Evolutionary conservation across 495 filamentous ascomycete species (phyloP), one percentile per base, ranked within the genome.

Genomic region (Hyaloscypha bicolor): DNA sequence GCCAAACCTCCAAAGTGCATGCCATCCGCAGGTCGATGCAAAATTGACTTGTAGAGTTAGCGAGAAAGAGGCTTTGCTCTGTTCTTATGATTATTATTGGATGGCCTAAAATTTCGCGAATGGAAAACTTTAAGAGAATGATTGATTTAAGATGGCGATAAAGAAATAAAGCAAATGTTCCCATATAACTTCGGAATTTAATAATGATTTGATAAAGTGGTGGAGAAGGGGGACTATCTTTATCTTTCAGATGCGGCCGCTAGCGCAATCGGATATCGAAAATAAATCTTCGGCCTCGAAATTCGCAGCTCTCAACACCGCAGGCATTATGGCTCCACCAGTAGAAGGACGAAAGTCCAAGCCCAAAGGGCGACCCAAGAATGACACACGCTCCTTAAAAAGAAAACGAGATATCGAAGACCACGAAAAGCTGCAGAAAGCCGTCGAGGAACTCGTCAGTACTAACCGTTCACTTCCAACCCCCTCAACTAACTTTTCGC

Each of bases 351-450:
- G 62, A 12, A 74, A 68, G 64, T 29, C 63, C 52, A 69, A 65
- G 29, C 32, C 39, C 3, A 29, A 39, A 63, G 64, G 63, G 42
- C 33, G 52, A 62, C 11, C 29, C 9, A 74, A 69, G 56, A 29
- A 33, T 31, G 60, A 71, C 55, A 32, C 55, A 9, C 63, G 62
- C 9, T 68, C 68, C 11, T 76, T 90, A 67, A 94, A 93, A 72
- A 83, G 89, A 66, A 91, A 92, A 78, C 77, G 81, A 12, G 82
- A 83, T 60, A 76, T 86, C 60, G 87, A 87, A 19, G 86, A 91
- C 60, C 76, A 86, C 14, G 80, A 82, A 57, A 82, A 83, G 70
- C 79, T 91, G 8, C 80, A 86, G 68, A 76, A 79, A 60, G 70
- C 70, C 3, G 80, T 88, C 39, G 68, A 68, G 9, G 75, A 79